Percentiles rank a stretch among this genome's conserved stretches.
Conservation (phyloP, 1,284 basidiomycete genomes). For the Mixia osmundae region DNA sequence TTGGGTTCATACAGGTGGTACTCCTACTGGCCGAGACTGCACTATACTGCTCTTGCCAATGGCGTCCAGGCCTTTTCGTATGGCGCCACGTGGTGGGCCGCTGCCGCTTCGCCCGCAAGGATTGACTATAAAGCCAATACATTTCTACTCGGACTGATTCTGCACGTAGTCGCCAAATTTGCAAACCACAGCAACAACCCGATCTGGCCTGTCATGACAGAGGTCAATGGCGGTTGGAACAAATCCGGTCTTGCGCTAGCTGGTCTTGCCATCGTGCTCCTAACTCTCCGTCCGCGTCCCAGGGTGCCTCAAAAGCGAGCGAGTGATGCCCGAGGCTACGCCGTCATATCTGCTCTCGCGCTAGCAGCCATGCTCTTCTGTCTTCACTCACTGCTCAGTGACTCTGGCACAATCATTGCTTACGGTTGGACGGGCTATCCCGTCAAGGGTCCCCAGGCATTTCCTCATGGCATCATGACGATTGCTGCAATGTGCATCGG, state of each 20-base stretch:
- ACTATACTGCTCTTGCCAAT: slow-evolving; percentile 6
- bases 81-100: slow-evolving; percentile 5
- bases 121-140: slow-evolving; percentile 1
- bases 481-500: slow-evolving; percentile 40
- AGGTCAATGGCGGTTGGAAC: slow-evolving; percentile 42
- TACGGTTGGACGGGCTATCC: slow-evolving; percentile 87
- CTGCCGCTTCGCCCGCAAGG: not conserved
- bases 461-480: slow-evolving; percentile 46
- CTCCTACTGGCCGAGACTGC: slow-evolving; percentile 1
- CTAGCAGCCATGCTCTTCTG: slow-evolving; percentile 51
- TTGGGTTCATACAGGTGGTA: slow-evolving; percentile 32
- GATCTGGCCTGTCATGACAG: slow-evolving; percentile 51
- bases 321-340: not conserved
- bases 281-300: not conserved
- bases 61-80: slow-evolving; percentile 16
- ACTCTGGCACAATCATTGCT: slow-evolving; percentile 58
- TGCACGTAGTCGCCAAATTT: slow-evolving; percentile 50
- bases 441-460: slow-evolving; percentile 42
- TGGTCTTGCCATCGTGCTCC: slow-evolving; percentile 15
- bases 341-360: slow-evolving; percentile 21
- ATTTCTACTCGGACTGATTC: slow-evolving; percentile 33
- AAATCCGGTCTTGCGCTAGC: slow-evolving; percentile 33
- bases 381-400: slow-evolving; percentile 51
- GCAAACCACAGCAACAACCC: slow-evolving; percentile 60
- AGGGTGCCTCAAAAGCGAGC: not conserved